phyloP scores from a whole-genome alignment of 73 alveolate species.

The Tetrahymena borealis region DNA sequence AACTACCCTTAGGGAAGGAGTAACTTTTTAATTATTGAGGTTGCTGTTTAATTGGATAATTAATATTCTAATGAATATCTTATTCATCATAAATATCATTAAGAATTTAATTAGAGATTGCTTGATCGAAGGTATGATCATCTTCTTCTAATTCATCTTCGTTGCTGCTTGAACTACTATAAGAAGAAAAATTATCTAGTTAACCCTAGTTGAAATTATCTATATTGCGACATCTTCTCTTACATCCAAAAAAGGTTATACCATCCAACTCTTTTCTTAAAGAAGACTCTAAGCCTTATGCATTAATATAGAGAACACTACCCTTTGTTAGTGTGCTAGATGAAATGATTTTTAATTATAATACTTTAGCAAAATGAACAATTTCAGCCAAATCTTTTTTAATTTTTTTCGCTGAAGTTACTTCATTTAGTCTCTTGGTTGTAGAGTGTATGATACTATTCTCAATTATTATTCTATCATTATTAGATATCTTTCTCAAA shows the following conservation, averaged over 20 bases:
- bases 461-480: neutral
- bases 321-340: constrained; percentile 28
- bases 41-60: neutral
- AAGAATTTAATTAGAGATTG: neutral
- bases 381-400: neutral
- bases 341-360: neutral
- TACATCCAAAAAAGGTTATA: constrained; percentile 50
- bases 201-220: neutral
- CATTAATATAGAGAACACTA: constrained; percentile 25
- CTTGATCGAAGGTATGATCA: neutral
- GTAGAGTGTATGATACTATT: neutral
- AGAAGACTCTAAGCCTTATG: constrained; percentile 46
- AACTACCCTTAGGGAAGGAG: neutral
- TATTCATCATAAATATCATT: neutral
- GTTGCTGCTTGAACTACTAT: neutral
- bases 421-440: neutral
- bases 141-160: neutral
- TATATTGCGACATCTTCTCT: constrained; percentile 11
- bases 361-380: neutral
- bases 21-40: neutral
- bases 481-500: neutral
- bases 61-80: neutral
- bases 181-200: neutral
- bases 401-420: neutral
- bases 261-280: constrained; percentile 47